Conservation (phyloP, 1,284 basidiomycete genomes). For the Laetiporus sulphureus region DNA sequence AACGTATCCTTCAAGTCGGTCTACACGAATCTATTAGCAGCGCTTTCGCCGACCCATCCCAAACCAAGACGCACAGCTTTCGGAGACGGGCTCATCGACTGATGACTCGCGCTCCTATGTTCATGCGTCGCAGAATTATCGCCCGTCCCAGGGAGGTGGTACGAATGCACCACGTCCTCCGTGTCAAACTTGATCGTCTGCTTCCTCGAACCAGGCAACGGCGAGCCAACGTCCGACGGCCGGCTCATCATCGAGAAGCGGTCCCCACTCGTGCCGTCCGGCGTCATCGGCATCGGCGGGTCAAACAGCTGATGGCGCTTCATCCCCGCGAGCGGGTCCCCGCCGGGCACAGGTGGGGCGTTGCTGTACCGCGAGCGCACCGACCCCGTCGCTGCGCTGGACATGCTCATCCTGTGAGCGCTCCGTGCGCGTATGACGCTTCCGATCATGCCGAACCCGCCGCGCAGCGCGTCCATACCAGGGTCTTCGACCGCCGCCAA, state of each 20-base stretch:
- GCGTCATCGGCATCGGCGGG: constrained; percentile 45
- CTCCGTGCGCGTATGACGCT: constrained; percentile 84
- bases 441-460: constrained; percentile 85
- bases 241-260: constrained; percentile 25
- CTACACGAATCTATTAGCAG: background rate
- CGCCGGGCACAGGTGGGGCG: constrained; percentile 13
- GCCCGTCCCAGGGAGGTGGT: constrained; percentile 41
- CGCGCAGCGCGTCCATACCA: constrained; percentile 83
- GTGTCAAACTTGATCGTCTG: constrained; percentile 72
- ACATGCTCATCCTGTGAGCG: constrained; percentile 56
- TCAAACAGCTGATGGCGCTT: constrained; percentile 79
- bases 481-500: constrained; percentile 59
- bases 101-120: constrained; percentile 29
- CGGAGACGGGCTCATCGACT: constrained; percentile 4
- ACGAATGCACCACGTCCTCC: constrained; percentile 68
- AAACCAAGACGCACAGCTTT: constrained; percentile 15
- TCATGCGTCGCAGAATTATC: constrained; percentile 47
- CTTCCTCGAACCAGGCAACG: constrained; percentile 35
- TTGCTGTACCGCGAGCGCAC: constrained; percentile 17
- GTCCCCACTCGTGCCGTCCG: constrained; percentile 20
- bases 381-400: constrained; percentile 30
- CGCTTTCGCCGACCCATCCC: constrained; percentile 7
- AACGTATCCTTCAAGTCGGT: constrained; percentile 7
- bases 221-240: constrained; percentile 17
- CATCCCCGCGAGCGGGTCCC: constrained; percentile 35